A percentile compares a stretch with the other conserved stretches of the same genome.
Conservation (phyloP, 164 flowering plant species). For the Kingdonia uniflora region DNA sequence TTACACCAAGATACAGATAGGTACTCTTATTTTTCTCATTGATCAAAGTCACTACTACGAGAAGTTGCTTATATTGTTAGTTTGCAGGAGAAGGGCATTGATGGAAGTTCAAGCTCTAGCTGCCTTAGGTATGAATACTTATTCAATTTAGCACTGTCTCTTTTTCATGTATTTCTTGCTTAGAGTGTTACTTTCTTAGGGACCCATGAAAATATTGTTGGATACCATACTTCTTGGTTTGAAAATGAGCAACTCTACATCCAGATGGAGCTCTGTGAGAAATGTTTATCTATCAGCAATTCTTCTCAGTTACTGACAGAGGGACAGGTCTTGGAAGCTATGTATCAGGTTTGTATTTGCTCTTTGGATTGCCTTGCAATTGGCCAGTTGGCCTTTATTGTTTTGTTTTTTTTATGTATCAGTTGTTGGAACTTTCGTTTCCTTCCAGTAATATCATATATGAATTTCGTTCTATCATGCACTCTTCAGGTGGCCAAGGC, state of each 20-base stretch:
- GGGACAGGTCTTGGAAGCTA: conserved; percentile 39
- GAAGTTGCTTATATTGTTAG: conserved; percentile 11
- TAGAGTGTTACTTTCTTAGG: conserved; percentile 34
- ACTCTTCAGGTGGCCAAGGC: conserved; percentile 66
- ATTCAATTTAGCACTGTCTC: too few relatives aligned
- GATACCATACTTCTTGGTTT: conserved; percentile 87
- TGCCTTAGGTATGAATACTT: conserved; percentile 58
- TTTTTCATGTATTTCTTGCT: too few relatives aligned
- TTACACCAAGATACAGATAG: conserved; percentile 75
- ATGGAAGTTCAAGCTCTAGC: conserved; percentile 99
- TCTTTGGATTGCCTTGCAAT: neutral
- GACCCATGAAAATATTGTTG: conserved; percentile 69
- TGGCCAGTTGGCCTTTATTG: neutral
- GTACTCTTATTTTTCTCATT: conserved; percentile 22
- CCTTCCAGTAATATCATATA: neutral
- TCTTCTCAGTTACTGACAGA: conserved; percentile 34
- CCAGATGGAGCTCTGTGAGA: conserved; percentile 92
- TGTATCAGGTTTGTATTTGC: conserved; percentile 51
- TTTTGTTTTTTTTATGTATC: neutral
- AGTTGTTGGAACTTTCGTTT: too few relatives aligned
- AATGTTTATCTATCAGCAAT: conserved; percentile 43
- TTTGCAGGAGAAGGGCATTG: conserved; percentile 71
- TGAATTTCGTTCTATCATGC: conserved; percentile 4
- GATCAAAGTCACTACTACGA: conserved; percentile 1
- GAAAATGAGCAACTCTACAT: conserved; percentile 89